Evolutionary conservation across 2,329 filamentous ascomycete genomes (phyloP).

Genomic region (Xylaria sp.): DNA sequence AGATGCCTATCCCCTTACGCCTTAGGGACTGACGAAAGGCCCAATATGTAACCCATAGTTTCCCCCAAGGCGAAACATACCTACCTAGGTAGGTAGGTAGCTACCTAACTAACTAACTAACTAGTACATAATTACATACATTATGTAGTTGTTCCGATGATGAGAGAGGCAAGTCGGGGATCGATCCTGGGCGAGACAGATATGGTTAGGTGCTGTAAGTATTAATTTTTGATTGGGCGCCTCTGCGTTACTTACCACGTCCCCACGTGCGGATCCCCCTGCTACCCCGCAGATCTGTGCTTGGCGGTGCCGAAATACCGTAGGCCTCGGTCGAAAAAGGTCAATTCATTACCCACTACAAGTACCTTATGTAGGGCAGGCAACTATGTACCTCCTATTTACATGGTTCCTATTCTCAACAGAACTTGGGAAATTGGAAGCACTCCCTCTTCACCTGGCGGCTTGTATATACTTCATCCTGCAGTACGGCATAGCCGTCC

Average conservation of each 20-base stretch:
- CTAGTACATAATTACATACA: too few relatives aligned
- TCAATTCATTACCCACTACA: too few relatives aligned
- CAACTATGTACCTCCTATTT: background rate
- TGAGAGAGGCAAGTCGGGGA: too few relatives aligned
- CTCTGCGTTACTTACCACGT: background rate
- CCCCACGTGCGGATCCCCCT: background rate
- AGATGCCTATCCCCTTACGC: background rate
- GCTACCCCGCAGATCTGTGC: background rate
- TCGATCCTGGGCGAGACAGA: too few relatives aligned
- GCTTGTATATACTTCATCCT: background rate
- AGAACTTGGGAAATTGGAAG: background rate
- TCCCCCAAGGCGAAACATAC: background rate
- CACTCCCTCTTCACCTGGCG: background rate
- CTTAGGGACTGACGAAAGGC: background rate
- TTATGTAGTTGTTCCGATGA: too few relatives aligned
- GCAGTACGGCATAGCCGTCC: conserved; percentile 39
- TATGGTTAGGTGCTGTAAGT: background rate
- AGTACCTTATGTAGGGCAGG: too few relatives aligned
- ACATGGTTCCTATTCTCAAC: background rate
- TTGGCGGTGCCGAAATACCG: background rate
- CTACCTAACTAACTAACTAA: too few relatives aligned
- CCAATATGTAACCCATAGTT: background rate
- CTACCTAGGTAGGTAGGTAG: too few relatives aligned
- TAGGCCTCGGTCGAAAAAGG: background rate
- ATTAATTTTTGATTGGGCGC: background rate